These are phyloP conservation scores for Lophiostoma macrostomum DNA, from an alignment of 495 filamentous ascomycete species.

Conservation along the genomic window DNA sequence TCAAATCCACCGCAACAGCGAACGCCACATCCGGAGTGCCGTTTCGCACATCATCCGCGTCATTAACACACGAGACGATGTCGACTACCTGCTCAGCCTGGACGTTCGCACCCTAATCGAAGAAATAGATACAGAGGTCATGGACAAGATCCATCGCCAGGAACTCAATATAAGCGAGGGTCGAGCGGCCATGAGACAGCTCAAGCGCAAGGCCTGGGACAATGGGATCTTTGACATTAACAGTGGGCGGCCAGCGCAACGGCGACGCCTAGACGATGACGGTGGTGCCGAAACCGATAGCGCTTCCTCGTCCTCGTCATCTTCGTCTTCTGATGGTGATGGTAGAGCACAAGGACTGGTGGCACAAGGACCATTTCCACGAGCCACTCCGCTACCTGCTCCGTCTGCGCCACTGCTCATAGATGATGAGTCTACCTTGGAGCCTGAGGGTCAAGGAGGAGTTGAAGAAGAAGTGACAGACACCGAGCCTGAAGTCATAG, in stretches of 20 bases:
- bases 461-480: no score
- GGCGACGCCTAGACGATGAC: neutral
- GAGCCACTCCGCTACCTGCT: no score
- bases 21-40: constrained; percentile 1
- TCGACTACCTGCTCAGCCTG: neutral
- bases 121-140: neutral
- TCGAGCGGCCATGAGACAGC: neutral
- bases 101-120: neutral
- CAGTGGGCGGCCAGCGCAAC: neutral
- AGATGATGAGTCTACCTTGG: no score
- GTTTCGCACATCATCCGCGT: constrained; percentile 9
- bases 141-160: neutral
- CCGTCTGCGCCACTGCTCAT: no score
- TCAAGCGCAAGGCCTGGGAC: constrained; percentile 1
- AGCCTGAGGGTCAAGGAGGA: no score
- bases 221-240: neutral
- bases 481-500: no score
- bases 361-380: no score
- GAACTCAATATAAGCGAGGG: neutral
- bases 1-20: neutral
- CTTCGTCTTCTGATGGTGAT: no score
- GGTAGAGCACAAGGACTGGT: no score
- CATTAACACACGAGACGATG: neutral
- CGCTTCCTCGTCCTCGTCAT: no score
- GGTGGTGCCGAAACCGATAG: neutral